These are phyloP conservation scores for Salix brachista DNA, from an alignment of 345 rosid species.

Conservation along the genomic window DNA sequence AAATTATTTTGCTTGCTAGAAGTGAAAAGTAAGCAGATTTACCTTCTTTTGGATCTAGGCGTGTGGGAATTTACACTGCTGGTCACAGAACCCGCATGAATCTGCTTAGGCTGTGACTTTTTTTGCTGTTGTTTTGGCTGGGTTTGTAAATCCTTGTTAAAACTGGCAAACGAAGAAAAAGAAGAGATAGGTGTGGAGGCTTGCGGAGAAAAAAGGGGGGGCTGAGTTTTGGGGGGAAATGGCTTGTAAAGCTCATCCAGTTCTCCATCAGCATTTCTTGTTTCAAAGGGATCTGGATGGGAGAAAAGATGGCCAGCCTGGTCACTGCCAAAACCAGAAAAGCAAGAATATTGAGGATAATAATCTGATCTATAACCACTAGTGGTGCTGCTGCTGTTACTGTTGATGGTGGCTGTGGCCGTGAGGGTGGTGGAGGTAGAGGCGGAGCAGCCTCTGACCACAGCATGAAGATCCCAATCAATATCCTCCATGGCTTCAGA, in stretches of 20 bases:
- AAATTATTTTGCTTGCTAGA: background rate
- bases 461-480: slow-evolving; percentile 97
- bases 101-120: slow-evolving; percentile 32
- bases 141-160: slow-evolving; percentile 20
- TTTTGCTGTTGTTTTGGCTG: slow-evolving; percentile 14
- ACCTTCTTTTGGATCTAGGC: slow-evolving; percentile 91
- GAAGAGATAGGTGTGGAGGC: slow-evolving; percentile 29
- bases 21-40: background rate
- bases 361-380: slow-evolving; percentile 21
- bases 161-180: slow-evolving; percentile 34
- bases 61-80: slow-evolving; percentile 43
- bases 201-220: slow-evolving; percentile 19
- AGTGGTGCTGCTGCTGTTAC: slow-evolving; percentile 19
- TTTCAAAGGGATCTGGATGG: slow-evolving; percentile 34
- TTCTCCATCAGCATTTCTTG: slow-evolving; percentile 42
- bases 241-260: slow-evolving; percentile 74
- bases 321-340: slow-evolving; percentile 19
- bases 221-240: slow-evolving; percentile 46
- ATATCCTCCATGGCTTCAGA: slow-evolving; percentile 48
- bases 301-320: slow-evolving; percentile 18
- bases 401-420: slow-evolving; percentile 10
- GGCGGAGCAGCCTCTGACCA: slow-evolving; percentile 70
- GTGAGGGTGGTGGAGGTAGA: slow-evolving; percentile 29
- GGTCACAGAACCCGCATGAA: slow-evolving; percentile 21
- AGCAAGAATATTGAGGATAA: slow-evolving; percentile 10